phyloP scores from a whole-genome alignment of 805 yeast genomes.

The Zygotorulaspora chibaensis region DNA sequence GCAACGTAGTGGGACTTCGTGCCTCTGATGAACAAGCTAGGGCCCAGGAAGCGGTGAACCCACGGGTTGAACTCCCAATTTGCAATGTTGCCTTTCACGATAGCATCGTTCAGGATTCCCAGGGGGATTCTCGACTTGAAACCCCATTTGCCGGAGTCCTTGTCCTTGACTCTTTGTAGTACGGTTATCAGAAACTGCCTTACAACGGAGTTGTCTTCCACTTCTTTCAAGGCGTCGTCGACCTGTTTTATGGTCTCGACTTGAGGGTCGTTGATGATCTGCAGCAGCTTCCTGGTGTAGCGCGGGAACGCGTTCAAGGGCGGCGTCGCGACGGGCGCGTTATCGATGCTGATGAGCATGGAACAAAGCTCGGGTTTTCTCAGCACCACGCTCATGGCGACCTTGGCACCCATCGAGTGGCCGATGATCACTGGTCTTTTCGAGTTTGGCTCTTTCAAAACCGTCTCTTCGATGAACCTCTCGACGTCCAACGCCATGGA shows the following conservation, averaged over 20 bases:
- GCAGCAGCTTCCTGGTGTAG: constrained; percentile 60
- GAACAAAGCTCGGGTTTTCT: constrained; percentile 58
- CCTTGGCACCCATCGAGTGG: constrained; percentile 91
- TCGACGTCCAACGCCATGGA: constrained; percentile 85
- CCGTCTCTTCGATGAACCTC: constrained; percentile 51
- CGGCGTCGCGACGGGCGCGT: constrained; percentile 73
- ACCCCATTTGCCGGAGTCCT: constrained; percentile 22
- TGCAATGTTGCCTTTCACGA: constrained; percentile 63
- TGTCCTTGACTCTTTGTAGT: constrained; percentile 31
- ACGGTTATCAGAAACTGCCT: constrained; percentile 67
- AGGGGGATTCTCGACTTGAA: constrained; percentile 55
- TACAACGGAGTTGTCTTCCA: constrained; percentile 56
- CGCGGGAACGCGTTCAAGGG: constrained; percentile 56
- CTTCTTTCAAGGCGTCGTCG: constrained; percentile 53
- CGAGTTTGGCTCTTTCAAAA: constrained; percentile 30
- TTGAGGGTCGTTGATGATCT: constrained; percentile 46
- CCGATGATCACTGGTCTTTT: constrained; percentile 63
- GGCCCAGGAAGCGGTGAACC: constrained; percentile 57
- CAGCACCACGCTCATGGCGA: constrained; percentile 82
- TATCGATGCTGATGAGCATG: constrained; percentile 75
- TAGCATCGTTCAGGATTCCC: constrained; percentile 56
- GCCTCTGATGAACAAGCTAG: constrained; percentile 78
- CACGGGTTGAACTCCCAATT: constrained; percentile 70
- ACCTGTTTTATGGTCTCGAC: constrained; percentile 60
- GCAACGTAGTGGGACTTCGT: constrained; percentile 70